A percentile compares a stretch with the other conserved stretches of the same genome.
Conservation (phyloP, 371 early-diverging fungal genomes). For the Chytridium lagenaria region DNA sequence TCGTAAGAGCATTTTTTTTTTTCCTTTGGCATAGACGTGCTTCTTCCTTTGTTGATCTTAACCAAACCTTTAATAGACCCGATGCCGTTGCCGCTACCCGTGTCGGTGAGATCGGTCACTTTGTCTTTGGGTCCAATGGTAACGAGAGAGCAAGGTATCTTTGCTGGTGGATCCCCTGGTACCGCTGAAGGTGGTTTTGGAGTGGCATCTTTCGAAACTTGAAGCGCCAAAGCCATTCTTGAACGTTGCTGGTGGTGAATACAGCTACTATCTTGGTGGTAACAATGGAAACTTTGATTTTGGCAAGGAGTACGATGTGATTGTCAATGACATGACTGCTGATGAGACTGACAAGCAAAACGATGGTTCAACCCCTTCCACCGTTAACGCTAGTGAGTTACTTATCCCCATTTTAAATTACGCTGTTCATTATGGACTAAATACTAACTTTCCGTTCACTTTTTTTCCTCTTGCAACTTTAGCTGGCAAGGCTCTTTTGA, state of each 20-base stretch:
- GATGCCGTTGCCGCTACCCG: slow-evolving; percentile 27
- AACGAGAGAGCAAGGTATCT: slow-evolving; percentile 67
- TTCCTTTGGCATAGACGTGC: too few relatives aligned
- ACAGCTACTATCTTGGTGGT: background rate
- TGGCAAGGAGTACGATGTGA: slow-evolving; percentile 9
- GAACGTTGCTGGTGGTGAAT: background rate
- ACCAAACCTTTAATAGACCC: background rate
- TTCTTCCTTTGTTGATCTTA: too few relatives aligned
- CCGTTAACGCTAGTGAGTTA: slow-evolving; percentile 11
- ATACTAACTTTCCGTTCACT: too few relatives aligned
- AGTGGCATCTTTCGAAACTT: slow-evolving; percentile 77
- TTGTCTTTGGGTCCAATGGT: slow-evolving; percentile 7
- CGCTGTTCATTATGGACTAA: too few relatives aligned
- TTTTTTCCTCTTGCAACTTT: too few relatives aligned
- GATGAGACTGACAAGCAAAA: slow-evolving; percentile 10
- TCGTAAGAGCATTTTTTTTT: too few relatives aligned
- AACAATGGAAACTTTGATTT: slow-evolving; percentile 8
- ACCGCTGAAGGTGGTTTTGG: slow-evolving; percentile 65
- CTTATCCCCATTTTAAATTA: too few relatives aligned
- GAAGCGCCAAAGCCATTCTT: slow-evolving; percentile 6
- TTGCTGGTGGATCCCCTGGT: slow-evolving; percentile 67
- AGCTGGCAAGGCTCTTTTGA: slow-evolving; percentile 17
- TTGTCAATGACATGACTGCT: background rate
- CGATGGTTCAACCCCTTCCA: background rate
- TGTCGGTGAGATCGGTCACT: background rate